Evolutionary conservation across 78 protist species (phyloP).

Genomic region (Chrysochromulina parva): DNA sequence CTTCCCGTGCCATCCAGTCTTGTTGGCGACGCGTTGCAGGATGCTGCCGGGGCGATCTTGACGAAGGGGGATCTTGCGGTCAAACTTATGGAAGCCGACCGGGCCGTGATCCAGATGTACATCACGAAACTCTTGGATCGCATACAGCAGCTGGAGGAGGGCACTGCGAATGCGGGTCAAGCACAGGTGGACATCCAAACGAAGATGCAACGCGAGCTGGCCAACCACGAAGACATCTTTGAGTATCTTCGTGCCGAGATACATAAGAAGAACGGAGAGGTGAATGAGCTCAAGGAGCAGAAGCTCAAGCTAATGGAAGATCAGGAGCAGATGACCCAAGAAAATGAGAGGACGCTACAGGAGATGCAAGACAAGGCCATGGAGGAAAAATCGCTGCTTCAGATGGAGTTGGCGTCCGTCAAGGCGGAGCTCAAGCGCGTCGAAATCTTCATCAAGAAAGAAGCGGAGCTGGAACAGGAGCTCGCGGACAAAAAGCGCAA

Average conservation of each 20-base stretch:
- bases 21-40: no score
- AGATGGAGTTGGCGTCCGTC: neutral
- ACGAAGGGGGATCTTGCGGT: no score
- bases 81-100: no score
- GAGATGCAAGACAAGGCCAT: no score
- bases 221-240: neutral
- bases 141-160: no score
- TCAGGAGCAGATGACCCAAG: neutral
- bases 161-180: no score
- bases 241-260: neutral
- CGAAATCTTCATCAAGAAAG: neutral
- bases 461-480: neutral
- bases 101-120: no score
- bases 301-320: neutral
- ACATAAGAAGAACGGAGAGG: neutral
- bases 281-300: neutral
- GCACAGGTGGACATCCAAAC: no score
- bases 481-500: neutral
- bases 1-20: no score
- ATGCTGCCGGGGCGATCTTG: no score
- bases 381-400: neutral
- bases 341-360: neutral
- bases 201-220: no score
- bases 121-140: no score
- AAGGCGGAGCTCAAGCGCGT: neutral